Base-by-base conservation (phyloP, 305 asterid species). In the Fraxinus greggii region DNA sequence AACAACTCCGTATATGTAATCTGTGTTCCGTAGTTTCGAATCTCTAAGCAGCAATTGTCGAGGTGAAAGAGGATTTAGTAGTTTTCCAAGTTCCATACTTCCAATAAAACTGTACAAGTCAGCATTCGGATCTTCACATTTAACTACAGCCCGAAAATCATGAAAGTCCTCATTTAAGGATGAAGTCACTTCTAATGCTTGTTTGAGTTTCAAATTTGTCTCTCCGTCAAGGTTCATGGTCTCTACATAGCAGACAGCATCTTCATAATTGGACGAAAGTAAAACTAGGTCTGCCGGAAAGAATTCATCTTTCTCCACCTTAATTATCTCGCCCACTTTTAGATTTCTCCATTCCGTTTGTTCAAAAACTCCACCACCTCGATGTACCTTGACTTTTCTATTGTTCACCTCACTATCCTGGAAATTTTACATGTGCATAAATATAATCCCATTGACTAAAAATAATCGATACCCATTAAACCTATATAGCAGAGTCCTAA, bases 141-240 rank as follows among this genome's bases (percentile, higher is more conserved):
- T 93, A 17, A 95, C 89, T 56, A 87, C 40, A 21, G 97, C 97
- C 38, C 85, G 85, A 83, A 95, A 95, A 69, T 90, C 89, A 9
- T 54, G 42, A 54, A 90, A 82, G 65, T 87, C 80, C 0, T 82
- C 67, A 40, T 93, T 78, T 33, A 93, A 48, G 7, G 85, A 81
- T 42, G 97, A 89, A 48, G 97, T 94, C 67, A 79, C 90, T 31
- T 94, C 95, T 76, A 91, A 82, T 26, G 92, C 91, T 81, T 94
- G 97, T 80, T 92, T 94, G 76, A 94, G 92, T 88, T 94, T 94
- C 86, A 93, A 77, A 85, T 94, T 94, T 28, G 98, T 94, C 84
- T 94, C 98, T 0, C 98, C 98, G 7, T 94, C 97, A 32, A 94
- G 96, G 63, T 94, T 94, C 97, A 94, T 94, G 28, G 97, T 94